phyloP scores from a whole-genome alignment of 345 rosid genomes.

The Gossypium stocksii region DNA sequence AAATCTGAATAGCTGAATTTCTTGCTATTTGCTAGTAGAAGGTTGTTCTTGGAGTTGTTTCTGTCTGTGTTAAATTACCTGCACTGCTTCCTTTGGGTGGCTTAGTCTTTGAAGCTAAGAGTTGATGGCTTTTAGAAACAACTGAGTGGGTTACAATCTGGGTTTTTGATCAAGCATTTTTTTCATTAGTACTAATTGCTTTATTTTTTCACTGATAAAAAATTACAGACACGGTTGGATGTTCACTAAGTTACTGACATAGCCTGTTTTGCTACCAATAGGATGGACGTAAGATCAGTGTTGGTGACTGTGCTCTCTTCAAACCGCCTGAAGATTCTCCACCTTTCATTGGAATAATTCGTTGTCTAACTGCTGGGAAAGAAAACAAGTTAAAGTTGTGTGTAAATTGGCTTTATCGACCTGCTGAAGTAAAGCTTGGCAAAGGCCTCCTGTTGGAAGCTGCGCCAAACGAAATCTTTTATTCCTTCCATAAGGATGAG shows the following conservation, averaged over 20 bases:
- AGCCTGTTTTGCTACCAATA: constrained; percentile 18
- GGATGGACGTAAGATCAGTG: constrained; percentile 82
- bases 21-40: not conserved
- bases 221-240: not conserved
- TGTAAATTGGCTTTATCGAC: constrained; percentile 91
- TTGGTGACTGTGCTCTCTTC: constrained; percentile 93
- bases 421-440: constrained; percentile 80
- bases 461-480: constrained; percentile 88
- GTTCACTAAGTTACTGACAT: constrained; percentile 1
- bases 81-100: not conserved
- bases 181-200: not conserved
- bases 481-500: constrained; percentile 92
- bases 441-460: constrained; percentile 75
- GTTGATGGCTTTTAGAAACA: not conserved
- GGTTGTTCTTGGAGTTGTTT: not conserved
- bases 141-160: not conserved
- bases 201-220: not conserved
- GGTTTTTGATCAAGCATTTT: not conserved
- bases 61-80: not conserved
- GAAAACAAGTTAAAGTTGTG: constrained; percentile 49
- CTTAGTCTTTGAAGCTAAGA: not conserved
- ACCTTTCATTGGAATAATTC: constrained; percentile 85
- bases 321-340: constrained; percentile 80
- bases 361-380: constrained; percentile 41
- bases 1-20: not conserved